Base-by-base conservation (phyloP, 805 yeast species). In the Wickerhamomyces hampshirensis region DNA sequence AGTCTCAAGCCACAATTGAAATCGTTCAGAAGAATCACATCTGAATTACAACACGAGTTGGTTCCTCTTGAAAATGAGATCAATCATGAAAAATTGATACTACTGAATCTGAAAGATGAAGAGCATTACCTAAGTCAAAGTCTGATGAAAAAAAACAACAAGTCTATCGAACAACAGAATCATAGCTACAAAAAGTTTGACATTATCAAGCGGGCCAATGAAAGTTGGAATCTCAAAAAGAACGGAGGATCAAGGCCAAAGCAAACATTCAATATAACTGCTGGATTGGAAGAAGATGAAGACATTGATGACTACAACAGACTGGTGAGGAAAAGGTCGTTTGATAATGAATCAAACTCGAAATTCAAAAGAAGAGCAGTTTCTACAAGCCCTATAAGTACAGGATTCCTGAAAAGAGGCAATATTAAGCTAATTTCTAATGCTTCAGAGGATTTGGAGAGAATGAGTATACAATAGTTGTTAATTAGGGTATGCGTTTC, bases 291-390 rank as follows among this genome's bases (percentile, higher is more conserved):
- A 23, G 39, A 41, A 14, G 26, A 33, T 28, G 26, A 35, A 11
- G 40, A 35, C 23, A 5, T 19, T 18, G 12, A 12, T 14, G 19
- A 7, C 5, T 11, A 21, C 14, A 11, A 23, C 4, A 24, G 42
- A 11, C 11, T 41, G n/a, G 31, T 35, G 12, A 45, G 50, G 26
- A 54, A 54, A 34, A 34, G 59, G 13, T 36, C 56, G 0, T 38
- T 49, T 28, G 55, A 51, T 14, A 27, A 27, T 9, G 50, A 44
- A 5, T 18, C 21, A 13, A 29, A 27, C 3, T 12, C 35, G 2
- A 39, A 31, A 11, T 37, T 32, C 23, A 55, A 55, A 34, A 42
- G 59, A 38, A 40, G 59, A 31, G 59, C 56, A 8, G 58, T 55
- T 0, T 51, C 58, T 5, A 44, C 51, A 8, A 51, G 56, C 2